These are phyloP conservation scores for Platismatia glauca DNA, from an alignment of 495 filamentous ascomycete species.

Conservation along the genomic window DNA sequence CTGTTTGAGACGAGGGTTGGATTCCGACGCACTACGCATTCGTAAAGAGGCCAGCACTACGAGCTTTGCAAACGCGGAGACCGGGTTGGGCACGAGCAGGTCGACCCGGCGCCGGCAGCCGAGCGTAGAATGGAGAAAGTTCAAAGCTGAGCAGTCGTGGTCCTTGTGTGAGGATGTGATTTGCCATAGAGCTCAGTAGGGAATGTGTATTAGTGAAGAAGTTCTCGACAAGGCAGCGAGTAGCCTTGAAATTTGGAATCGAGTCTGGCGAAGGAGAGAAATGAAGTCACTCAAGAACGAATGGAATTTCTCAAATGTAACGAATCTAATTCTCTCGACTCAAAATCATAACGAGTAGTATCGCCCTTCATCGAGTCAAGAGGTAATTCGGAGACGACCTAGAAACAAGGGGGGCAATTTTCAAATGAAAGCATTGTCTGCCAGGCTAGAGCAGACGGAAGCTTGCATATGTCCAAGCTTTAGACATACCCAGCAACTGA, in stretches of 20 bases:
- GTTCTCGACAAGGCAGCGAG: neutral
- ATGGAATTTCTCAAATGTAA: neutral
- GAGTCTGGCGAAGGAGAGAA: neutral
- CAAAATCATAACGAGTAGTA: neutral
- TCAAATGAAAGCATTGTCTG: neutral
- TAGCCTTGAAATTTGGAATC: neutral
- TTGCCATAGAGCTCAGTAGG: neutral
- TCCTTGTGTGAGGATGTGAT: neutral
- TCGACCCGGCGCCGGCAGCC: neutral
- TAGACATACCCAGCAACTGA: neutral
- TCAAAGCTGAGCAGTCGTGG: neutral
- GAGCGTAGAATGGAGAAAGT: neutral
- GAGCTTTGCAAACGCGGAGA: neutral
- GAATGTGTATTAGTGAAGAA: neutral
- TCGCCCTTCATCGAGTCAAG: neutral
- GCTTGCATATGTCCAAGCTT: neutral
- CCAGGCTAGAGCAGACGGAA: neutral
- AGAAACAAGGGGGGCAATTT: neutral
- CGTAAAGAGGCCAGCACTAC: too few relatives aligned
- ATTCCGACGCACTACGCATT: too few relatives aligned
- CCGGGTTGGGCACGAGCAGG: neutral
- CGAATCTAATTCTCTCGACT: neutral
- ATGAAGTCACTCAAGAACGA: neutral
- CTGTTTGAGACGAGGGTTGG: too few relatives aligned
- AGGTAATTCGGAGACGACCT: neutral